Percentiles rank a stretch among this genome's conserved stretches.
These are phyloP conservation scores for Rhodotorula sp. DNA, from an alignment of 1,284 basidiomycete species.

Conservation along the genomic window DNA sequence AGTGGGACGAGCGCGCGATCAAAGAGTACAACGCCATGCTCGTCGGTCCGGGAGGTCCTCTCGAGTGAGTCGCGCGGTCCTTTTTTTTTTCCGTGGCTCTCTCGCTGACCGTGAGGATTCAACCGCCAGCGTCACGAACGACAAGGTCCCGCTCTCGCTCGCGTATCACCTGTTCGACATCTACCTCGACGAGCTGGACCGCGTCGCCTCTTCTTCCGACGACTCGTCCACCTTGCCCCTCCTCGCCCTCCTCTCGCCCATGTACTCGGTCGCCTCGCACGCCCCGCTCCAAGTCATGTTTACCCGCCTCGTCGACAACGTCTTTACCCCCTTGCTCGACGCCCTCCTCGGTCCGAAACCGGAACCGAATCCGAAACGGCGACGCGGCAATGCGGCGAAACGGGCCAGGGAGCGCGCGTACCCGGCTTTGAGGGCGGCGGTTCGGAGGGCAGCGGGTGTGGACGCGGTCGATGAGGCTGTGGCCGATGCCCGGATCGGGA, in stretches of 20 bases:
- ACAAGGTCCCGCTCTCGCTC: conserved; percentile 72
- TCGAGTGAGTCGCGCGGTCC: conserved; percentile 61
- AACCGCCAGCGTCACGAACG: conserved; percentile 64
- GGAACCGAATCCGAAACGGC: conserved; percentile 47
- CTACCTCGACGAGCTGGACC: conserved; percentile 86
- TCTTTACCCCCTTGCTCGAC: conserved; percentile 65
- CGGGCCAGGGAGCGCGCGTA: conserved; percentile 50
- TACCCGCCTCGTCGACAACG: conserved; percentile 63
- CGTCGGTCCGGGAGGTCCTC: conserved; percentile 63
- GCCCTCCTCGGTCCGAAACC: conserved; percentile 50
- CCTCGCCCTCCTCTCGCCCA: conserved; percentile 62
- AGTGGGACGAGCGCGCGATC: conserved; percentile 65
- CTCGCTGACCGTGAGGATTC: neutral
- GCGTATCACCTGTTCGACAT: conserved; percentile 86
- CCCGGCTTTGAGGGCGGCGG: conserved; percentile 53
- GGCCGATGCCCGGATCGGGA: conserved; percentile 54
- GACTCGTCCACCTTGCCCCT: conserved; percentile 55
- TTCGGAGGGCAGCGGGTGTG: conserved; percentile 48
- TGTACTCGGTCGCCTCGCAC: conserved; percentile 66
- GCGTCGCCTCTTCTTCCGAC: conserved; percentile 54
- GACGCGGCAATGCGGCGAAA: conserved; percentile 55
- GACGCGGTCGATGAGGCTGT: conserved; percentile 4
- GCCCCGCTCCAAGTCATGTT: conserved; percentile 64
- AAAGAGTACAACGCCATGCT: conserved; percentile 69
- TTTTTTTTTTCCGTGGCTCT: neutral